Percentiles rank a stretch among this genome's conserved stretches.
Evolutionary conservation across 768 basidiomycete genomes (phyloP).

Genomic region (Lactarius akahatsu): DNA sequence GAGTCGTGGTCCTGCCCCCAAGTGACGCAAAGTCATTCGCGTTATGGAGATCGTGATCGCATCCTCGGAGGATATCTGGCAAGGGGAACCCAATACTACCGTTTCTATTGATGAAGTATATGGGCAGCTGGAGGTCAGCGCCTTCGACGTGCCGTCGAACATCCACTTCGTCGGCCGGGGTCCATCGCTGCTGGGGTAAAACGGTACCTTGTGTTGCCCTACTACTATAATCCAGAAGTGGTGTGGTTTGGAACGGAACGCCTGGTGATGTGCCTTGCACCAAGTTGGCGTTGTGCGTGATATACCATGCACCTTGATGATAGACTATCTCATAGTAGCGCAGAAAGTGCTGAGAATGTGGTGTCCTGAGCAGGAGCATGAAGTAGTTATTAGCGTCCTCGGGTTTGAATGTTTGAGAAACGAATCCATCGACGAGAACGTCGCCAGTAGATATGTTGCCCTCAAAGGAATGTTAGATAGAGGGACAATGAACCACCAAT

Average conservation of each 20-base stretch:
- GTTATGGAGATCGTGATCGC: slow-evolving; percentile 5
- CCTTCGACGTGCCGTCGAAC: slow-evolving; percentile 8
- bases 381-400: slow-evolving; percentile 6
- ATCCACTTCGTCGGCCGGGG: slow-evolving; percentile 12
- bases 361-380: slow-evolving; percentile 2
- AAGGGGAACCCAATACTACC: slow-evolving; percentile 11
- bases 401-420: background rate
- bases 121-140: slow-evolving; percentile 10
- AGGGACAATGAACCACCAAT: too few relatives aligned
- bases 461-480: too few relatives aligned
- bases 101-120: slow-evolving; percentile 6
- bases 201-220: background rate
- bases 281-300: background rate
- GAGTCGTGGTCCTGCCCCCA: background rate
- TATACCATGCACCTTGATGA: background rate
- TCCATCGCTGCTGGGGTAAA: slow-evolving; percentile 19
- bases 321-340: background rate
- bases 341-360: background rate
- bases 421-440: slow-evolving; percentile 8
- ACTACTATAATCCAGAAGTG: slow-evolving; percentile 6
- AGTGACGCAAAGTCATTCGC: background rate
- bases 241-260: background rate
- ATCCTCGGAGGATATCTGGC: slow-evolving; percentile 11
- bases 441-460: background rate
- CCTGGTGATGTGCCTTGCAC: background rate